phyloP scores from a whole-genome alignment of 169 alveolate genomes.

The Plasmodium blacklocki region DNA sequence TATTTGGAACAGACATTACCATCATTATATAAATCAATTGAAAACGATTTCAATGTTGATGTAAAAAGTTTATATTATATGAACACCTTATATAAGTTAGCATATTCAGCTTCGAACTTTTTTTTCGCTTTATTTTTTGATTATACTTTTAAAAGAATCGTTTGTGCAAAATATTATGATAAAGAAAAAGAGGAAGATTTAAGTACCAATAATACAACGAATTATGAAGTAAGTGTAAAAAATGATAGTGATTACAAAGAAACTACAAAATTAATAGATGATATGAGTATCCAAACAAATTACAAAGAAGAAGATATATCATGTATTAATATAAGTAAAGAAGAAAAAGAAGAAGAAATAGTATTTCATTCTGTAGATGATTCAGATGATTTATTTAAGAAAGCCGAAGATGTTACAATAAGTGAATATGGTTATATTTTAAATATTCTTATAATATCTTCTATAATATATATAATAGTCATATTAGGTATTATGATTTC shows the following conservation, averaged over 20 bases:
- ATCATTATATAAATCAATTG: conserved; percentile 66
- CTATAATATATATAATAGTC: conserved; percentile 44
- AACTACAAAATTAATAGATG: not conserved
- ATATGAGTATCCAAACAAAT: not conserved
- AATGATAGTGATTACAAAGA: conserved; percentile 3
- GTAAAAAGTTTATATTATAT: conserved; percentile 48
- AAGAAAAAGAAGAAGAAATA: conserved; percentile 14
- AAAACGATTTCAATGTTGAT: conserved; percentile 46
- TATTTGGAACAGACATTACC: conserved; percentile 70
- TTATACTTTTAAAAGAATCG: conserved; percentile 40
- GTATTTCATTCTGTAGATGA: not conserved
- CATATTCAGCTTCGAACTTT: conserved; percentile 48
- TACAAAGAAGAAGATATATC: not conserved
- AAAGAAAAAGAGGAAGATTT: not conserved
- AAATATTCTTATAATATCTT: conserved; percentile 16
- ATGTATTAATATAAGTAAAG: not conserved
- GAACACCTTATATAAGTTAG: conserved; percentile 49
- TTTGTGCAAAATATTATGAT: conserved; percentile 13
- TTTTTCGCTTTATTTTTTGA: conserved; percentile 62
- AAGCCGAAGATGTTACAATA: conserved; percentile 27
- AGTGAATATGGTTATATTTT: conserved; percentile 46
- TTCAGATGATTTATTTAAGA: not conserved
- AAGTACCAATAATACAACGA: not conserved
- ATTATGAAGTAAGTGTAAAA: conserved; percentile 22
- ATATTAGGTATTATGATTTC: conserved; percentile 50